These are phyloP conservation scores for Fusarium goolgardi DNA, from an alignment of 2,329 filamentous ascomycete genomes.

Conservation along the genomic window DNA sequence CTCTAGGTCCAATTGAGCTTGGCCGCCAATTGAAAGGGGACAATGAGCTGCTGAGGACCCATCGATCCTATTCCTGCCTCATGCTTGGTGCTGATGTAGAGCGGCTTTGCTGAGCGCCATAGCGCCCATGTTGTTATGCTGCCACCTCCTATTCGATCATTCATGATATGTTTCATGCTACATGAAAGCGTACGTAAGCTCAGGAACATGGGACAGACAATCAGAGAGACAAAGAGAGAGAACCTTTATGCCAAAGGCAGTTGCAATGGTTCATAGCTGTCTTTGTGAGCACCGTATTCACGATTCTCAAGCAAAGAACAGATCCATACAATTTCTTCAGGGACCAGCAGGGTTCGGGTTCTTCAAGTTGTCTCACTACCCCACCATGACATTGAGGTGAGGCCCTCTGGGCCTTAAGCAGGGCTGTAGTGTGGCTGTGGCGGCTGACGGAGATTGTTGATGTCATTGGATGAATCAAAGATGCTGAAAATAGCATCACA, in stretches of 20 bases:
- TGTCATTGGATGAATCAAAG: conserved; percentile 8
- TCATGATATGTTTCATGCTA: conserved; percentile 11
- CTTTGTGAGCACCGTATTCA: not conserved
- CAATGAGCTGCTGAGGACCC: conserved; percentile 19
- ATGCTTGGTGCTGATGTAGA: conserved; percentile 37
- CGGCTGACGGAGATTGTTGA: conserved; percentile 30
- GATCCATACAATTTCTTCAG: conserved; percentile 15
- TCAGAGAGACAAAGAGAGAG: no score
- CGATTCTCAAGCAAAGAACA: conserved; percentile 2
- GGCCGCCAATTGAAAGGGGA: conserved; percentile 30
- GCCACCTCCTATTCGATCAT: conserved; percentile 42
- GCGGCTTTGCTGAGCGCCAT: conserved; percentile 12
- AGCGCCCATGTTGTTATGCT: conserved; percentile 40
- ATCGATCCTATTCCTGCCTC: conserved; percentile 34
- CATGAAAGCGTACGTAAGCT: conserved; percentile 28
- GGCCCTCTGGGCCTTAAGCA: not conserved
- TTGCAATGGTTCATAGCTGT: conserved; percentile 6
- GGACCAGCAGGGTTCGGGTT: conserved; percentile 25
- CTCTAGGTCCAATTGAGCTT: conserved; percentile 35
- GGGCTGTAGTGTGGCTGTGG: conserved; percentile 42
- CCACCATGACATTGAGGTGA: conserved; percentile 14
- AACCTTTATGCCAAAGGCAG: not conserved
- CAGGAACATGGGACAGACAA: not conserved
- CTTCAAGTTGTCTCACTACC: conserved; percentile 26
- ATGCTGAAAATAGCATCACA: conserved; percentile 42